These are phyloP conservation scores for Fusarium caatingaense DNA, from an alignment of 2,329 filamentous ascomycete species.

Conservation along the genomic window DNA sequence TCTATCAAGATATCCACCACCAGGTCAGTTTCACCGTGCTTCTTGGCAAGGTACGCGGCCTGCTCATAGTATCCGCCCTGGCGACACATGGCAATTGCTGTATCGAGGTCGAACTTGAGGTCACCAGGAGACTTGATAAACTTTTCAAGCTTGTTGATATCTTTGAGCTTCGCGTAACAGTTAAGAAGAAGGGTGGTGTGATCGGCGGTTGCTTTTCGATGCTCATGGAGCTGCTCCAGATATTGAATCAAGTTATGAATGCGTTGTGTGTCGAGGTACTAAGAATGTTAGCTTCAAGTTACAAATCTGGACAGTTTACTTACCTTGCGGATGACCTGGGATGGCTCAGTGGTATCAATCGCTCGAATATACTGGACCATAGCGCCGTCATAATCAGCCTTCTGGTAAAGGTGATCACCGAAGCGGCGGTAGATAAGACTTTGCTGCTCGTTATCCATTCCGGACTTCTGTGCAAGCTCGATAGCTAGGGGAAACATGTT, in stretches of 20 bases:
- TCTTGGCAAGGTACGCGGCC: slow-evolving; percentile 92
- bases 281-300: slow-evolving; percentile 43
- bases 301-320: not conserved
- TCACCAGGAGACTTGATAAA: slow-evolving; percentile 97
- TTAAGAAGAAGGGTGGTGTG: slow-evolving; percentile 95
- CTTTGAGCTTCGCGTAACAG: slow-evolving; percentile 97
- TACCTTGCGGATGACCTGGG: slow-evolving; percentile 93
- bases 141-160: slow-evolving; percentile 93
- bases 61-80: slow-evolving; percentile 98
- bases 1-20: slow-evolving; percentile 97
- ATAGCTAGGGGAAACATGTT: slow-evolving; percentile 94
- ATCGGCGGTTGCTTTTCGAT: slow-evolving; percentile 91
- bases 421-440: slow-evolving; percentile 94
- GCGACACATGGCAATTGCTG: slow-evolving; percentile 95
- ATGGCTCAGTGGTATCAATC: slow-evolving; percentile 95
- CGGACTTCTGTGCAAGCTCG: slow-evolving; percentile 89
- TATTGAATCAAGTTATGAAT: slow-evolving; percentile 99
- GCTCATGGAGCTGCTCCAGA: slow-evolving; percentile 93
- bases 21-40: slow-evolving; percentile 92
- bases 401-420: slow-evolving; percentile 93
- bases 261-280: slow-evolving; percentile 95
- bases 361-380: slow-evolving; percentile 98
- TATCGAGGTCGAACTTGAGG: slow-evolving; percentile 95
- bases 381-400: slow-evolving; percentile 95
- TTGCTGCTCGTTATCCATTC: slow-evolving; percentile 82